Conservation (phyloP, 1,284 basidiomycete species). For the Trichosporon ovoides region DNA sequence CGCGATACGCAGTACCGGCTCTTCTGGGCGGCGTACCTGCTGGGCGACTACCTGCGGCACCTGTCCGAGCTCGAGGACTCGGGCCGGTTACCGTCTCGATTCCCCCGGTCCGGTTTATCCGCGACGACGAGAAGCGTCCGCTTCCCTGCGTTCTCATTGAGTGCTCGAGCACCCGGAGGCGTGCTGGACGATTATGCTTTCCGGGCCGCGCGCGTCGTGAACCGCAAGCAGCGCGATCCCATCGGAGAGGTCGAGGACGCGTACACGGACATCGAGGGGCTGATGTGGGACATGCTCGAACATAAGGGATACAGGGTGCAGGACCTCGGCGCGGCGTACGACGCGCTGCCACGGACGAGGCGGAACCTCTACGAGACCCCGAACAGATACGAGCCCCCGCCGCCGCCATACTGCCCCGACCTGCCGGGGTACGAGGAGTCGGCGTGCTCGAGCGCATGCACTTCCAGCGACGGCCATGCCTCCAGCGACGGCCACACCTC, state of each 20-base stretch:
- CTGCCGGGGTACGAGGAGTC: background rate
- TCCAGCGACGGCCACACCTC: too few relatives aligned
- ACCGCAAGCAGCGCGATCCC: background rate
- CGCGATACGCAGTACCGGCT: background rate
- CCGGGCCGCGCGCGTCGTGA: background rate
- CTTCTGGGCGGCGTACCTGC: background rate
- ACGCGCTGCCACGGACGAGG: background rate
- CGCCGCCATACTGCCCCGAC: background rate
- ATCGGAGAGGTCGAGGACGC: background rate
- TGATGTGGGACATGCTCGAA: conserved; percentile 1
- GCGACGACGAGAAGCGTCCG: background rate
- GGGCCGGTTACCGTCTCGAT: background rate
- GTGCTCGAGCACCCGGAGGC: background rate
- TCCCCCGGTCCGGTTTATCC: background rate
- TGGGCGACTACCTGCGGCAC: background rate
- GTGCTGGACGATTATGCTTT: background rate
- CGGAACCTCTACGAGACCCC: background rate
- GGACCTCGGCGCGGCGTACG: background rate
- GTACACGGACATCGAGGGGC: background rate
- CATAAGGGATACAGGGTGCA: background rate
- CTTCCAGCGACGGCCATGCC: too few relatives aligned
- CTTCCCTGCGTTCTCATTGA: background rate
- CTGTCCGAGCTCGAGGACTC: background rate
- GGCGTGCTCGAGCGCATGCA: background rate
- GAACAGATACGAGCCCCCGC: background rate